Evolutionary conservation across 129 eudicot genomes (phyloP).

Genomic region (Pittosporum tobira): DNA sequence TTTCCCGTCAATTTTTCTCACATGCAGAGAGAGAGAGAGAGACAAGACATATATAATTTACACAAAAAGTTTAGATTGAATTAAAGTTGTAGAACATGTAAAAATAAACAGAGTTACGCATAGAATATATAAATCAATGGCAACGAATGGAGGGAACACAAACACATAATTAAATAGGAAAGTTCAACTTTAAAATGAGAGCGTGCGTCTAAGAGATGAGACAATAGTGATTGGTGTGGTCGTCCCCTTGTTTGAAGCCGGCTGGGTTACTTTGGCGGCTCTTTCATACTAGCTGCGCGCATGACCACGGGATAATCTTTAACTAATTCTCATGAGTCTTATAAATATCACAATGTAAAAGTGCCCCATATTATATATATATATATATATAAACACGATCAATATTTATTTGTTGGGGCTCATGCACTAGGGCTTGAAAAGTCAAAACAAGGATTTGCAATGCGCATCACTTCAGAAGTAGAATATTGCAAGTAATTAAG

Average conservation of each 20-base stretch:
- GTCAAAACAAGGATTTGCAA: too few relatives aligned
- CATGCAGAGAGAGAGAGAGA: too few relatives aligned
- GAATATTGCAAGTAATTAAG: too few relatives aligned
- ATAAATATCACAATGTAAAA: not conserved
- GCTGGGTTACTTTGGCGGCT: slow-evolving; percentile 6
- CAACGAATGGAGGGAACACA: slow-evolving; percentile 30
- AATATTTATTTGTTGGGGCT: too few relatives aligned
- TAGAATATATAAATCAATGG: not conserved
- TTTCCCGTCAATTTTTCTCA: too few relatives aligned
- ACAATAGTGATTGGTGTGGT: not conserved
- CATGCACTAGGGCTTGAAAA: too few relatives aligned
- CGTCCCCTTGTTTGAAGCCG: slow-evolving; percentile 4
- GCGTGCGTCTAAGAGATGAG: slow-evolving; percentile 29
- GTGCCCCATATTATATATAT: not conserved
- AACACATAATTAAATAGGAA: slow-evolving; percentile 23
- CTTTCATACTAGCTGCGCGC: not conserved
- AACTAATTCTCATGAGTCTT: too few relatives aligned
- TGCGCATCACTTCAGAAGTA: too few relatives aligned
- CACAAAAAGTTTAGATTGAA: not conserved
- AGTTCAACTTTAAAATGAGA: slow-evolving; percentile 17
- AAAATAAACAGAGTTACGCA: slow-evolving; percentile 35
- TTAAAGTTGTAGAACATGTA: slow-evolving; percentile 17
- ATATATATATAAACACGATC: too few relatives aligned
- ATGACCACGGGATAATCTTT: too few relatives aligned
- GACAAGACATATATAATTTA: too few relatives aligned